A percentile compares a stretch with the other conserved stretches of the same genome.
Evolutionary conservation across 768 basidiomycete species (phyloP).

Genomic region (Lactifluus rugatus): DNA sequence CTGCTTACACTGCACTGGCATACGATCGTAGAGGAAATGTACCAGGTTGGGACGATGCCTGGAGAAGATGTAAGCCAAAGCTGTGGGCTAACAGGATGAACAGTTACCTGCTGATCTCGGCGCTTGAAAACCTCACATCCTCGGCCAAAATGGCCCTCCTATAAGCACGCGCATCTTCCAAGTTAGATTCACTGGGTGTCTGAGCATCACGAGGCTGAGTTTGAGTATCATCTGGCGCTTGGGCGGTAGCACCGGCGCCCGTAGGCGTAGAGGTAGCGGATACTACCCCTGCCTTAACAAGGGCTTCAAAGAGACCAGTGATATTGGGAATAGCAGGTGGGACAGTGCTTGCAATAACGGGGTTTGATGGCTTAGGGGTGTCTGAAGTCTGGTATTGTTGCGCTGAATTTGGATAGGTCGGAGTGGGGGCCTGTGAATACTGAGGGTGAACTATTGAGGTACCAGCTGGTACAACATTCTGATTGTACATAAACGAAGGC

Average conservation of each 20-base stretch:
- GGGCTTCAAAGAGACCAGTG: slow-evolving; percentile 50
- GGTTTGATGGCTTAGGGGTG: slow-evolving; percentile 15
- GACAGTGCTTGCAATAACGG: slow-evolving; percentile 20
- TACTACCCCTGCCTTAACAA: slow-evolving; percentile 75
- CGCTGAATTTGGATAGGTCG: slow-evolving; percentile 4
- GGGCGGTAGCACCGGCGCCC: slow-evolving; percentile 36
- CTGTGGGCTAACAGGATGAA: too few relatives aligned
- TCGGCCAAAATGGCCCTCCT: slow-evolving; percentile 49
- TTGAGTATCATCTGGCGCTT: not conserved
- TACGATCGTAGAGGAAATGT: slow-evolving; percentile 61
- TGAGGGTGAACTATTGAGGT: slow-evolving; percentile 4
- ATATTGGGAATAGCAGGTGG: slow-evolving; percentile 29
- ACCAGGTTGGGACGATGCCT: slow-evolving; percentile 54
- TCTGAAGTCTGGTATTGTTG: slow-evolving; percentile 6
- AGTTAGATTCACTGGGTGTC: slow-evolving; percentile 31
- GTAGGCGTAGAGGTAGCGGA: slow-evolving; percentile 43
- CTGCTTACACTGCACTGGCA: slow-evolving; percentile 83
- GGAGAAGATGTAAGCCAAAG: not conserved
- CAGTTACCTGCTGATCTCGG: slow-evolving; percentile 61
- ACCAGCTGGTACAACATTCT: slow-evolving; percentile 25
- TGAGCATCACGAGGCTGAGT: slow-evolving; percentile 27
- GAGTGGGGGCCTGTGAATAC: slow-evolving; percentile 13
- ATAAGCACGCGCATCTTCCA: slow-evolving; percentile 48
- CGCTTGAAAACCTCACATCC: slow-evolving; percentile 49
- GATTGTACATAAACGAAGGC: slow-evolving; percentile 23